Percentiles rank a stretch among this genome's conserved stretches.
Conservation (phyloP, 2,329 filamentous ascomycete genomes). For the Diaporthe sp. region DNA sequence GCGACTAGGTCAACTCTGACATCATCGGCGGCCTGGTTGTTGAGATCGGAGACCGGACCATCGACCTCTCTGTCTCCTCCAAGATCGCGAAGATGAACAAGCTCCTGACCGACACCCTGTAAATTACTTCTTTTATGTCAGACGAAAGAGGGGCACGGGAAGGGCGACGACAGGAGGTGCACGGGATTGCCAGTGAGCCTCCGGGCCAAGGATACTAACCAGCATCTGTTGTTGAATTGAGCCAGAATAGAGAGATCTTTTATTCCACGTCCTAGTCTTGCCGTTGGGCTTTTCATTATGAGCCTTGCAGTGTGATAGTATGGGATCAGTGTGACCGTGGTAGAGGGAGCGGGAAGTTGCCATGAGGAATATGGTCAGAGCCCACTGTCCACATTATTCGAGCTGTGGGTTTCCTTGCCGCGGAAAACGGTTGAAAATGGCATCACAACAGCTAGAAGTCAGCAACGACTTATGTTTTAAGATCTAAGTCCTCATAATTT, state of each 20-base stretch:
- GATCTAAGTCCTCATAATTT: slow-evolving; percentile 13
- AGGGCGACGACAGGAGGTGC: slow-evolving; percentile 8
- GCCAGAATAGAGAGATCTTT: slow-evolving; percentile 33
- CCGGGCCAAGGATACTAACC: slow-evolving; percentile 33
- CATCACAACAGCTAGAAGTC: background rate
- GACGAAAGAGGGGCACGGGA: slow-evolving; percentile 11
- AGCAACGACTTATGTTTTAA: background rate
- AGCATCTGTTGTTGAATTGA: slow-evolving; percentile 35
- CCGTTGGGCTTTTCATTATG: background rate
- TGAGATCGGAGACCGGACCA: slow-evolving; percentile 97
- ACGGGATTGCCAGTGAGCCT: slow-evolving; percentile 16
- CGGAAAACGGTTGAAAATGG: background rate
- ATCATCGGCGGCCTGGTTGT: slow-evolving; percentile 95
- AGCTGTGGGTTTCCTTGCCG: background rate
- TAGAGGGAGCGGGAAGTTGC: no score
- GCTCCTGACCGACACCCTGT: slow-evolving; percentile 95
- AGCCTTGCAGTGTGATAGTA: background rate
- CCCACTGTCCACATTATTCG: background rate
- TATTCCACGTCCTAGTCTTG: slow-evolving; percentile 6
- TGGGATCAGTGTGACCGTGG: background rate
- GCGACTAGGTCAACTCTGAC: slow-evolving; percentile 87
- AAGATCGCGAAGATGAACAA: slow-evolving; percentile 99
- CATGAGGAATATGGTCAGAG: background rate
- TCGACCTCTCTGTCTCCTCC: slow-evolving; percentile 94
- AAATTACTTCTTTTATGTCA: slow-evolving; percentile 64